Evolutionary conservation across 2,329 filamentous ascomycete genomes (phyloP).

Genomic region (Pyricularia grisea): DNA sequence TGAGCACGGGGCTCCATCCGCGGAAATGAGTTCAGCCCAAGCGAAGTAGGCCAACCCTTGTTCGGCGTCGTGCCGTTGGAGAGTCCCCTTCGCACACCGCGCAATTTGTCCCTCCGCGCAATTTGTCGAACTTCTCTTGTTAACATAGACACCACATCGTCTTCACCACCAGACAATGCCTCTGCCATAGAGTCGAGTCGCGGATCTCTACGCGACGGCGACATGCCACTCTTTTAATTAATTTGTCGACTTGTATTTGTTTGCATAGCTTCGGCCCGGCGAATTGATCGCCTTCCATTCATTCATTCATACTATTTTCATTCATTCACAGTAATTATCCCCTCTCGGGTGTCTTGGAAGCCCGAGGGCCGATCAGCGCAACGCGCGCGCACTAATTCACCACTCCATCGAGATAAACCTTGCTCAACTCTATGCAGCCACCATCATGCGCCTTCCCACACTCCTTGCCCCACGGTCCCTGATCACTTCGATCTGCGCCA

Average conservation of each 20-base stretch:
- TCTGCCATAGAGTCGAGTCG: background rate
- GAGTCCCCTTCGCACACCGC: background rate
- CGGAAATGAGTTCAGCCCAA: background rate
- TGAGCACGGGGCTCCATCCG: background rate
- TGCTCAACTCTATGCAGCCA: background rate
- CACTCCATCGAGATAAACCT: background rate
- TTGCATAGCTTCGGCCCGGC: background rate
- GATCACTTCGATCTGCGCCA: slow-evolving; percentile 1
- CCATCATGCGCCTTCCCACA: slow-evolving; percentile 2
- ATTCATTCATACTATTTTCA: background rate
- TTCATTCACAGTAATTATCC: background rate
- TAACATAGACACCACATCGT: background rate
- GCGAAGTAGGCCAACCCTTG: background rate
- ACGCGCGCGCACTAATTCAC: background rate
- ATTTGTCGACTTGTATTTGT: background rate
- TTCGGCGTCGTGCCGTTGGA: background rate
- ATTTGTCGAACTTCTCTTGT: background rate
- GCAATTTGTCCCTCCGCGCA: background rate
- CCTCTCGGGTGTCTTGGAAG: background rate
- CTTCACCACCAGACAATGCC: background rate
- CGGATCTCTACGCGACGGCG: background rate
- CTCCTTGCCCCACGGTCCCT: slow-evolving; percentile 1
- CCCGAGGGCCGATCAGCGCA: background rate
- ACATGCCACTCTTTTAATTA: slow-evolving; percentile 4
- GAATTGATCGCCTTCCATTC: background rate